These are phyloP conservation scores for Cydonia oblonga DNA, from an alignment of 331 rosid species.

Conservation along the genomic window DNA sequence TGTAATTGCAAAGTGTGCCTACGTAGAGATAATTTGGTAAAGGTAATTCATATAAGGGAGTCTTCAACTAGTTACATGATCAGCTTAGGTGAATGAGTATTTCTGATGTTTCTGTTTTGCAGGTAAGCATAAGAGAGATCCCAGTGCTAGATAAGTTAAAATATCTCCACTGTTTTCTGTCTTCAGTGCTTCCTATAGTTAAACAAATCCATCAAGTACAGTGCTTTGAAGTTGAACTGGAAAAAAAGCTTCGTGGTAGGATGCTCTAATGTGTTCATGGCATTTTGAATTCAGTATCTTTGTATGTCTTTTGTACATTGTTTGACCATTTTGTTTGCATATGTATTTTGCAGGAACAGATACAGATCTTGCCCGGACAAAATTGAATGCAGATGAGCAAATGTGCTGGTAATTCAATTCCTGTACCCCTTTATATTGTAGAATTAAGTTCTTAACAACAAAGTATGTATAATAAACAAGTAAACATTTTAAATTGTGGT, in stretches of 20 bases:
- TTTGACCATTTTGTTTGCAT: slow-evolving; percentile 2
- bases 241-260: slow-evolving; percentile 72
- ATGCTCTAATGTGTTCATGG: slow-evolving; percentile 14
- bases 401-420: slow-evolving; percentile 82
- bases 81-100: slow-evolving; percentile 4
- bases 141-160: slow-evolving; percentile 68
- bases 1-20: slow-evolving; percentile 83
- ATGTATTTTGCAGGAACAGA: slow-evolving; percentile 52
- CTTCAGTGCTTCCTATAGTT: slow-evolving; percentile 84
- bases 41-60: slow-evolving; percentile 33
- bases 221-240: slow-evolving; percentile 83
- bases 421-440: background rate
- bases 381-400: slow-evolving; percentile 92
- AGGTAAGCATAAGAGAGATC: slow-evolving; percentile 87
- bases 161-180: slow-evolving; percentile 65
- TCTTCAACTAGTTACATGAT: background rate
- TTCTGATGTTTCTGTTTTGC: slow-evolving; percentile 14
- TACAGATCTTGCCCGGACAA: slow-evolving; percentile 66
- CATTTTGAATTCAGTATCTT: slow-evolving; percentile 1
- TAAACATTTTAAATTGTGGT: background rate
- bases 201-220: slow-evolving; percentile 75
- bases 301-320: background rate
- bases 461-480: background rate
- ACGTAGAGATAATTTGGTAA: slow-evolving; percentile 72
- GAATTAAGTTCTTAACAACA: background rate